Evolutionary conservation across 2,329 filamentous ascomycete genomes (phyloP), one percentile per base, ranked within the genome.

Genomic region (Aureobasidium sp.): DNA sequence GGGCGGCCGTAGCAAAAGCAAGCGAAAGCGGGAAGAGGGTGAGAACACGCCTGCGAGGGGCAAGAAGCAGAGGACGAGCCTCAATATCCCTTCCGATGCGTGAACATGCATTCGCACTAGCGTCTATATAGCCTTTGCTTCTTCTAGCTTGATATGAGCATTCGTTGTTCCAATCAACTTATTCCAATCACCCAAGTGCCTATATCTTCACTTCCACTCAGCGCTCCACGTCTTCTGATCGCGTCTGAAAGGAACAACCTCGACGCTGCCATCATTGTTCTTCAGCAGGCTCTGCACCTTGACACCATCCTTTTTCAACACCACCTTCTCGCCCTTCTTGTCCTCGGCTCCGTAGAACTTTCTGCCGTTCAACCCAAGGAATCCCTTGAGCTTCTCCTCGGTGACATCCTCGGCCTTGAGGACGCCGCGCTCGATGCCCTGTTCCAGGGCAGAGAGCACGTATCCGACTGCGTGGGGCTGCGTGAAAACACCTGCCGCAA

Each of bases 401-500:
- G 75, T 82, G 35, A 86, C 78, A 38, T 84, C 79, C 31, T 79
- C 77, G 60, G 79, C 78, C 45, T 70, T 73, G 23, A 86, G 65
- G 43, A 83, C 74, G 0, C 80, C 80, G 64, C 78, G 77, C 67
- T 78, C 73, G 4, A 87, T 75, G 4, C 80, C 87, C 66, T 83
- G 81, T 71, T 88, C 82, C 42, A 90, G 74, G 23, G 82, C 82
- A 71, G 81, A 81, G 25, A 90, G 74, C 49, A 90, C 85, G 50
- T 85, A 79, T 59, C 84, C 84, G 1, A 84, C 78, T 0, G 84
- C 84, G 69, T 85, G 85, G 4, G 86, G 85, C 74, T 93, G 89
- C 1, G 89, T 92, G 71, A 90, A 93, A 45, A 92, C 88, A 4
- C 89, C 89, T 0, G 89, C 89, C 0, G 86, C 83, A 0, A 85